phyloP scores from a whole-genome alignment of 129 eudicot genomes.

The Heracleum sosnowskyi region DNA sequence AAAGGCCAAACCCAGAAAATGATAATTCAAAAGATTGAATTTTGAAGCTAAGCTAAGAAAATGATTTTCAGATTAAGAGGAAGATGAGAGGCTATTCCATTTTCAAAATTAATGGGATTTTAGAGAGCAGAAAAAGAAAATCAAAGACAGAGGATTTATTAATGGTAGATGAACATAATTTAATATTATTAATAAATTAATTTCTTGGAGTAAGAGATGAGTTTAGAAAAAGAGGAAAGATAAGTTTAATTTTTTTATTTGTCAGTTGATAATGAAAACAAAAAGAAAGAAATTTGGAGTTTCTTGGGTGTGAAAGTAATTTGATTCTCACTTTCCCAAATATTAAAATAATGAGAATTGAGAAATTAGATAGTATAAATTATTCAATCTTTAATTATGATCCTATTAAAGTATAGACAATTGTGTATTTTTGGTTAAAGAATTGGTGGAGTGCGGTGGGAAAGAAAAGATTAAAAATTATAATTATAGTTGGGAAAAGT shows the following conservation, averaged over 20 bases:
- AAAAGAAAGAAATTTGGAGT: slow-evolving; percentile 27
- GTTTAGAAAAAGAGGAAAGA: slow-evolving; percentile 30
- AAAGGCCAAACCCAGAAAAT: slow-evolving; percentile 26
- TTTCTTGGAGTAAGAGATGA: slow-evolving; percentile 18
- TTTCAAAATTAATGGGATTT: slow-evolving; percentile 7
- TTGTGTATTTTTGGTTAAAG: slow-evolving; percentile 74
- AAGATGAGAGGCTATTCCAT: slow-evolving; percentile 18
- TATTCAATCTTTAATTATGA: slow-evolving; percentile 52
- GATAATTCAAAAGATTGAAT: slow-evolving; percentile 8
- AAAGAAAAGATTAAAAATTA: slow-evolving; percentile 19
- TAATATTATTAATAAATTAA: slow-evolving; percentile 17
- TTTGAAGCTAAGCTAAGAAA: neutral
- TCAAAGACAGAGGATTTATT: slow-evolving; percentile 6
- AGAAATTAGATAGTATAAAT: slow-evolving; percentile 25
- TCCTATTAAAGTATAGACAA: slow-evolving; percentile 33
- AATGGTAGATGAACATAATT: slow-evolving; percentile 16
- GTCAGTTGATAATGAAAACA: slow-evolving; percentile 15
- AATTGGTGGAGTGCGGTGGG: slow-evolving; percentile 76
- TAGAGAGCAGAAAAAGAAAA: slow-evolving; percentile 20
- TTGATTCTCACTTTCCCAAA: slow-evolving; percentile 37
- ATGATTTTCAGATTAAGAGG: slow-evolving; percentile 16
- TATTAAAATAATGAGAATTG: slow-evolving; percentile 20
- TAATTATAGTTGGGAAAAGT: slow-evolving; percentile 64
- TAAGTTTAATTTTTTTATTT: slow-evolving; percentile 26
- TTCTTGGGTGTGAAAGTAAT: slow-evolving; percentile 36